Conservation (phyloP, 257 asterid genomes). For the Penstemon newberryi region DNA sequence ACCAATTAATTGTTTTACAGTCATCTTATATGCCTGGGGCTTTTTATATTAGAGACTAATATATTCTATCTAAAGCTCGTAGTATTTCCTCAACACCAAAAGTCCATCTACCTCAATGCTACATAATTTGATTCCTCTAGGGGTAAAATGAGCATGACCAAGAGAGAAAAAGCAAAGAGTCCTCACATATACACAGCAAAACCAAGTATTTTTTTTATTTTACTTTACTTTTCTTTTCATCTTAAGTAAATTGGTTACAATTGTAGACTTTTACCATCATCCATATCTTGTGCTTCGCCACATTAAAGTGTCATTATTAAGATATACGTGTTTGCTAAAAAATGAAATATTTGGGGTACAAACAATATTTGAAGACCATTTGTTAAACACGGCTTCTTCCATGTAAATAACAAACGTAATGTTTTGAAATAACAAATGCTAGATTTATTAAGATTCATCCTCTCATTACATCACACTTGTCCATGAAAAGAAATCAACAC, state of each 20-base stretch:
- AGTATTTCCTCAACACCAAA: too few species aligned
- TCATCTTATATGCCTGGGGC: neutral
- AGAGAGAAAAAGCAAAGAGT: too few species aligned
- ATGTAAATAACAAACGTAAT: neutral
- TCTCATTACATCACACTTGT: neutral
- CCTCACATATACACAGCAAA: too few species aligned
- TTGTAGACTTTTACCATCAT: neutral
- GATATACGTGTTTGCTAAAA: too few species aligned
- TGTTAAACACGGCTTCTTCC: conserved; percentile 3
- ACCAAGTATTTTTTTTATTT: too few species aligned
- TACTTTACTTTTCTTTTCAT: neutral
- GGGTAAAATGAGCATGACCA: too few species aligned
- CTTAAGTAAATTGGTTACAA: neutral
- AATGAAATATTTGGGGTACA: neutral
- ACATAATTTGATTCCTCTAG: too few species aligned
- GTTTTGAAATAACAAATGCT: conserved; percentile 1
- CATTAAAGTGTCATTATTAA: too few species aligned
- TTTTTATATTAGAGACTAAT: too few species aligned
- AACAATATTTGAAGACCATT: neutral
- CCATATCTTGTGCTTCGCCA: too few species aligned
- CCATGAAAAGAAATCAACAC: conserved; percentile 20
- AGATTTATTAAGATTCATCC: conserved; percentile 16
- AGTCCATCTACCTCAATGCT: too few species aligned
- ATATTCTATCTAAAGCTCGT: too few species aligned
- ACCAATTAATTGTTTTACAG: neutral